phyloP scores from a whole-genome alignment of 345 rosid species.

The Lepidium didymum region DNA sequence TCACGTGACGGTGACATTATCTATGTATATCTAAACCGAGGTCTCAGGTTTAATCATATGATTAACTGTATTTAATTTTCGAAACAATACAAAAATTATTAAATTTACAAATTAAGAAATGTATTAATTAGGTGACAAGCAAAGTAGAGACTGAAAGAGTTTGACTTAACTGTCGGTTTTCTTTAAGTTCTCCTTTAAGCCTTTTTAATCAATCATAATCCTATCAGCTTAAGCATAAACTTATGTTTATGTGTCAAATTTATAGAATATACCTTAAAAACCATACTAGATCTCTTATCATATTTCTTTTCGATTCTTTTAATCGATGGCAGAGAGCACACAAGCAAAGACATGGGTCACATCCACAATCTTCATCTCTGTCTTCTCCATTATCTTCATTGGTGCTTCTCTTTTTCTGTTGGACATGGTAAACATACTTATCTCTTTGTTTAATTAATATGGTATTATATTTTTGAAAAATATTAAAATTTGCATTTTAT shows the following conservation, averaged over 20 bases:
- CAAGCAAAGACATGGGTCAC: conserved; percentile 31
- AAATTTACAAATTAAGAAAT: too few relatives aligned
- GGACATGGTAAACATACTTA: conserved; percentile 18
- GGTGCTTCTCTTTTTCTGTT: conserved; percentile 25
- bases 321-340: conserved; percentile 4
- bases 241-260: not conserved
- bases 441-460: conserved; percentile 10
- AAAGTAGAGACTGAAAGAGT: not conserved
- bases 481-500: not conserved
- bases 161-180: not conserved
- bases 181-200: conserved; percentile 5
- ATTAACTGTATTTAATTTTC: not conserved
- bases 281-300: not conserved
- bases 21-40: not conserved
- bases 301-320: not conserved
- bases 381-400: conserved; percentile 24
- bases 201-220: not conserved
- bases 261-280: not conserved
- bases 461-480: conserved; percentile 1
- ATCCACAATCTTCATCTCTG: conserved; percentile 14
- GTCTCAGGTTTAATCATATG: not conserved
- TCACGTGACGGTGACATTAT: not conserved
- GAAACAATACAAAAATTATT: not conserved
- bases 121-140: conserved; percentile 1
- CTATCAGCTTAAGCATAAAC: not conserved